These are phyloP conservation scores for Helicostylum pulchrum DNA, from an alignment of 192 early-diverging fungal genomes.

Conservation along the genomic window DNA sequence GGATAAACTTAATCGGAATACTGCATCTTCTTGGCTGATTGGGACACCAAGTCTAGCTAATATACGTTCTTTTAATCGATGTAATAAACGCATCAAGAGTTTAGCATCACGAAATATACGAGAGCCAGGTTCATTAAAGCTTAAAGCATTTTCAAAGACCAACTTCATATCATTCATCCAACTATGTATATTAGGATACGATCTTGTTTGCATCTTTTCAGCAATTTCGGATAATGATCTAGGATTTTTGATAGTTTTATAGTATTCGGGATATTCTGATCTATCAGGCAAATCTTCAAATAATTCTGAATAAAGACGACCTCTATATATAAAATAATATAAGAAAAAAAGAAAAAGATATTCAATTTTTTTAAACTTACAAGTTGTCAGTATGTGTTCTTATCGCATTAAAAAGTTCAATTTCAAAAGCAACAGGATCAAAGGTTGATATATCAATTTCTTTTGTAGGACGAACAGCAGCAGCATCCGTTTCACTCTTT, in stretches of 20 bases:
- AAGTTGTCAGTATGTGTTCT: constrained; percentile 45
- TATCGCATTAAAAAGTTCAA: constrained; percentile 40
- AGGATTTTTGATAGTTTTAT: constrained; percentile 76
- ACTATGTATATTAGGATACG: constrained; percentile 64
- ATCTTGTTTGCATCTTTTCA: constrained; percentile 54
- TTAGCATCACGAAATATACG: constrained; percentile 79
- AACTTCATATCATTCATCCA: constrained; percentile 80
- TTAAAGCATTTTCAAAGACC: constrained; percentile 90
- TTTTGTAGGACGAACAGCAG: constrained; percentile 15
- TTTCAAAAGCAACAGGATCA: constrained; percentile 30
- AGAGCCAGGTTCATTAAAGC: constrained; percentile 85
- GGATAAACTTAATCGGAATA: constrained; percentile 14
- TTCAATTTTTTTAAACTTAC: constrained; percentile 26
- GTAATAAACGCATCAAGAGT: constrained; percentile 37
- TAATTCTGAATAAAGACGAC: constrained; percentile 66
- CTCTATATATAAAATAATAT: constrained; percentile 29
- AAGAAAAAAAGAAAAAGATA: background rate
- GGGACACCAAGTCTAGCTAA: constrained; percentile 20
- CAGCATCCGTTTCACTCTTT: constrained; percentile 28
- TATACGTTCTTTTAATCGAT: constrained; percentile 28
- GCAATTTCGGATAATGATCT: constrained; percentile 69
- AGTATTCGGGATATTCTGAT: constrained; percentile 89
- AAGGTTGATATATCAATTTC: constrained; percentile 19
- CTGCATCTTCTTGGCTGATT: constrained; percentile 19
- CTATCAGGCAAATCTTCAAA: constrained; percentile 77